Evolutionary conservation across 306 rosid genomes (phyloP).

Genomic region (Vachellia collinsii): DNA sequence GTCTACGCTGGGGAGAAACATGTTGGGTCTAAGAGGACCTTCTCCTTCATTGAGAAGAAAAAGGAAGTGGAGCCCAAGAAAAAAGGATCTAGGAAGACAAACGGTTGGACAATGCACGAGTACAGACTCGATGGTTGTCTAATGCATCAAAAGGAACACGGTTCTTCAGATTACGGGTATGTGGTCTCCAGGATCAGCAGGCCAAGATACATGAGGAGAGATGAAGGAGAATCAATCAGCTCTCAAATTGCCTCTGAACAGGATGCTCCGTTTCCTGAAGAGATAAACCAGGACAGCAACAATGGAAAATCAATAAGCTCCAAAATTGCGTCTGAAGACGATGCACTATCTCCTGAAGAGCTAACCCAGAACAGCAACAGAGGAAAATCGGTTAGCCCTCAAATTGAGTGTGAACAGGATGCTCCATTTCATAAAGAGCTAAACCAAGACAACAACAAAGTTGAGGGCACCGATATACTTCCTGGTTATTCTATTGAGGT

Average conservation of each 20-base stretch:
- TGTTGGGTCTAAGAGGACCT: background rate
- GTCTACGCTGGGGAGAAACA: background rate
- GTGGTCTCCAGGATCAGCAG: background rate
- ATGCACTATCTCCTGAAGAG: background rate
- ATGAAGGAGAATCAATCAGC: background rate
- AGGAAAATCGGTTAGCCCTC: background rate
- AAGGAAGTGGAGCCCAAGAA: background rate
- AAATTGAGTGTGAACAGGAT: background rate
- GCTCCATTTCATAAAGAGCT: background rate
- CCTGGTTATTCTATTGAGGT: background rate
- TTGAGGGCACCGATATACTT: background rate
- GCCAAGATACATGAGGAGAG: background rate
- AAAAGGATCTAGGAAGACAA: background rate
- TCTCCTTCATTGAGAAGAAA: background rate
- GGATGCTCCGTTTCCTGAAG: background rate
- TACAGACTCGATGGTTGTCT: constrained; percentile 5
- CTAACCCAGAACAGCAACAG: background rate
- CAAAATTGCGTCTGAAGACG: background rate
- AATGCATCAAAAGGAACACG: background rate
- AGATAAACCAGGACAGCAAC: background rate
- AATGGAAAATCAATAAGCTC: background rate
- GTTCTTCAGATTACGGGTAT: background rate
- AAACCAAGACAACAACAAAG: background rate
- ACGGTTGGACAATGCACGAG: constrained; percentile 6
- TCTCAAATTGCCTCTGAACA: background rate